A percentile compares a stretch with the other conserved stretches of the same genome.
Conservation (phyloP, 192 early-diverging fungal species). For the Polychytrium aggregatum region DNA sequence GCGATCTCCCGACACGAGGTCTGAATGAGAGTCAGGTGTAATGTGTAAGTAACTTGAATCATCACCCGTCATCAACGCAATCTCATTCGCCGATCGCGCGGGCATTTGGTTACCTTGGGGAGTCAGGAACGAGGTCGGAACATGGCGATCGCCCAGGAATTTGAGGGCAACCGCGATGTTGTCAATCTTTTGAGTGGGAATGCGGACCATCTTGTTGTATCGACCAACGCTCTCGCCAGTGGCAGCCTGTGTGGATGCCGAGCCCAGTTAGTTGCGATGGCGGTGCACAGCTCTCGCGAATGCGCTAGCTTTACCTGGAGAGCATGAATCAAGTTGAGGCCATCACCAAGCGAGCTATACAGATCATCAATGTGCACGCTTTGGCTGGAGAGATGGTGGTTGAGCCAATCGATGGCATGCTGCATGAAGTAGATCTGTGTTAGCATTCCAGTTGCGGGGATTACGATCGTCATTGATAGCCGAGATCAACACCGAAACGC, state of each 20-base stretch:
- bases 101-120: constrained; percentile 23
- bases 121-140: constrained; percentile 20
- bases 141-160: constrained; percentile 26
- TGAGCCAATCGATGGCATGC: constrained; percentile 35
- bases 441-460: no score
- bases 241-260: constrained; percentile 7
- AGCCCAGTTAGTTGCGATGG: not conserved
- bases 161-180: constrained; percentile 31
- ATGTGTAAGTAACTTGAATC: not conserved
- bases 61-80: not conserved
- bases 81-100: not conserved
- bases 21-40: constrained; percentile 7
- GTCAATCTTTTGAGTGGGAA: constrained; percentile 38
- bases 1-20: constrained; percentile 32
- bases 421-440: constrained; percentile 2
- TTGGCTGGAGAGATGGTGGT: constrained; percentile 22
- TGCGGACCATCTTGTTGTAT: constrained; percentile 38
- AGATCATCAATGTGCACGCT: constrained; percentile 27
- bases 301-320: constrained; percentile 17
- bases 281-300: not conserved
- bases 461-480: not conserved
- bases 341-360: constrained; percentile 20
- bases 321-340: constrained; percentile 35
- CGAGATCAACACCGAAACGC: not conserved
- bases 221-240: constrained; percentile 32